Percentiles rank a stretch among this genome's conserved stretches.
Evolutionary conservation across 1,139 yeast species (phyloP).

Genomic region (Pichia sp.): DNA sequence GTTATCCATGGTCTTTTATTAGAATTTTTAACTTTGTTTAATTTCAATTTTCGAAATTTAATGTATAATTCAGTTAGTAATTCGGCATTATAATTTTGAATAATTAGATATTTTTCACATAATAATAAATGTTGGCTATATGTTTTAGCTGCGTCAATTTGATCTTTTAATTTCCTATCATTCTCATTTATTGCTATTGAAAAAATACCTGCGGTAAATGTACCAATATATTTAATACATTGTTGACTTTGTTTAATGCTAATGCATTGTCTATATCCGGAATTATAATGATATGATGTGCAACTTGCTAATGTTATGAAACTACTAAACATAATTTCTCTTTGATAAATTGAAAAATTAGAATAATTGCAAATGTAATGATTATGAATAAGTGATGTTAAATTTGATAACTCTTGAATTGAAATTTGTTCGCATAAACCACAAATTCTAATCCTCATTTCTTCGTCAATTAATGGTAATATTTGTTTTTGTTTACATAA

Average conservation of each 20-base stretch:
- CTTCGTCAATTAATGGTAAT: not conserved
- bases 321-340: constrained; percentile 5
- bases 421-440: constrained; percentile 7
- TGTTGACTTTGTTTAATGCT: constrained; percentile 7
- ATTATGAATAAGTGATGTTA: constrained; percentile 7
- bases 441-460: constrained; percentile 8
- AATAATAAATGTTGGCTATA: constrained; percentile 1
- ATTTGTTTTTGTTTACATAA: constrained; percentile 10
- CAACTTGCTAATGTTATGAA: constrained; percentile 7
- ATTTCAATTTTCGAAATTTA: not conserved
- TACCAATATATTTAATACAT: constrained; percentile 8
- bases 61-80: constrained; percentile 2
- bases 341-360: not conserved
- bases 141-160: not conserved
- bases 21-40: constrained; percentile 1
- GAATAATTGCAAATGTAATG: constrained; percentile 7
- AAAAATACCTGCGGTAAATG: constrained; percentile 11
- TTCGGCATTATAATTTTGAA: constrained; percentile 4
- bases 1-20: constrained; percentile 3
- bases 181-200: constrained; percentile 8
- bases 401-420: not conserved
- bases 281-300: constrained; percentile 12
- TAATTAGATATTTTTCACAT: constrained; percentile 2
- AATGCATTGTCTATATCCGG: constrained; percentile 8
- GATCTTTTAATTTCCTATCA: not conserved